A percentile compares a stretch with the other conserved stretches of the same genome.
These are phyloP conservation scores for Leccinum proximum DNA, from an alignment of 1,284 basidiomycete genomes.

Conservation along the genomic window DNA sequence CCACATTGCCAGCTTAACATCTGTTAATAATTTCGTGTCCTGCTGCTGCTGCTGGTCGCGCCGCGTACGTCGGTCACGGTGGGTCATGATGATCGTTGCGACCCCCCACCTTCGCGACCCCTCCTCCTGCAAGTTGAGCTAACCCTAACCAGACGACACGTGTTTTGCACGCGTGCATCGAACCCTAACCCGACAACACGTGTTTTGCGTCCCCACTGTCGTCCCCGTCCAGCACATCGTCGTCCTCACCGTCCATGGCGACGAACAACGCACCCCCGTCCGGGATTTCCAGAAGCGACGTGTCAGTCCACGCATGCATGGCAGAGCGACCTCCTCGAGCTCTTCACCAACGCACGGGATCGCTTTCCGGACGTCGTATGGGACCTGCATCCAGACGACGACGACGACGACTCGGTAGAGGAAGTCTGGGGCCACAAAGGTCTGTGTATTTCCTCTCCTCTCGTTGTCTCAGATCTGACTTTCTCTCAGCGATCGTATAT, in stretches of 20 bases:
- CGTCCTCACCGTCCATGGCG: constrained; percentile 31
- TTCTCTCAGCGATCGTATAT: constrained; percentile 79
- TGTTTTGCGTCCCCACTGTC: constrained; percentile 24
- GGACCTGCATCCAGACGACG: constrained; percentile 57
- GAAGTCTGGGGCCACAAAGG: constrained; percentile 92
- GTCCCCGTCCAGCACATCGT: constrained; percentile 22
- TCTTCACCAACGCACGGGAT: constrained; percentile 80
- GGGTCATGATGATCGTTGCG: background rate
- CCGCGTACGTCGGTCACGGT: background rate
- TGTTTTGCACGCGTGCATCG: background rate
- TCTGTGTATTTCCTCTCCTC: constrained; percentile 26
- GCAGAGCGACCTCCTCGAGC: constrained; percentile 72
- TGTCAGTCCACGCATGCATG: constrained; percentile 63
- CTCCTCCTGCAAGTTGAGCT: background rate
- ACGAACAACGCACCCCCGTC: constrained; percentile 40
- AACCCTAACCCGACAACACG: constrained; percentile 32
- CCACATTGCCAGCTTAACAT: background rate
- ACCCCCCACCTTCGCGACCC: background rate
- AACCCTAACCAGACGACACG: background rate
- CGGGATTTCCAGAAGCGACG: constrained; percentile 56
- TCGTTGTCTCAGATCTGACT: constrained; percentile 8
- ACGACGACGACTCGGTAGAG: constrained; percentile 46
- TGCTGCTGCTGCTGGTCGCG: background rate
- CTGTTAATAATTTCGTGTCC: background rate
- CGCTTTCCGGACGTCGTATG: constrained; percentile 93